Conservation (phyloP, 345 rosid species). For the Excoecaria cochinchinensis region DNA sequence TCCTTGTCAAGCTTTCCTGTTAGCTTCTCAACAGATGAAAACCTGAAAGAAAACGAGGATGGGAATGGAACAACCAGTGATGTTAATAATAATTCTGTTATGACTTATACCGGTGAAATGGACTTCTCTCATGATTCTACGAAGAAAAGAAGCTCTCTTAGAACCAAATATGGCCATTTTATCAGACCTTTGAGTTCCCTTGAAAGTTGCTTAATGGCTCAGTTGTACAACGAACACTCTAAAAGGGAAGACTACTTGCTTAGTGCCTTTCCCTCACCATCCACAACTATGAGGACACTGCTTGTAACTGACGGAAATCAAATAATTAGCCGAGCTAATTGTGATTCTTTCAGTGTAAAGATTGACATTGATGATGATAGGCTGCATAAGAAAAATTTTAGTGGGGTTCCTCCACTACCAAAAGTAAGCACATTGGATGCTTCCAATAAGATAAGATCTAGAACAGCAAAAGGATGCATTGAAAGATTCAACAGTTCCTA, state of each 20-base stretch:
- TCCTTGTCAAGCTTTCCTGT: constrained; percentile 25
- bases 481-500: constrained; percentile 34
- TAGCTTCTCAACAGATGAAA: constrained; percentile 29
- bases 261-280: constrained; percentile 44
- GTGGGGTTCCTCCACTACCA: constrained; percentile 53
- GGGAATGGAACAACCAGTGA: constrained; percentile 18
- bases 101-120: constrained; percentile 20
- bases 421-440: constrained; percentile 32
- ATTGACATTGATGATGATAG: constrained; percentile 14
- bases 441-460: constrained; percentile 38
- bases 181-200: constrained; percentile 56
- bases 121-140: constrained; percentile 25
- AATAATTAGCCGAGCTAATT: constrained; percentile 46
- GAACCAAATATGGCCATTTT: constrained; percentile 32
- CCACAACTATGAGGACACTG: constrained; percentile 47
- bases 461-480: constrained; percentile 26
- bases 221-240: constrained; percentile 46
- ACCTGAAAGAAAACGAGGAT: constrained; percentile 21
- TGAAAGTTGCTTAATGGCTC: constrained; percentile 66
- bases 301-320: constrained; percentile 56
- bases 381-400: constrained; percentile 29
- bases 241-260: constrained; percentile 48
- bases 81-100: constrained; percentile 5
- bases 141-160: constrained; percentile 42
- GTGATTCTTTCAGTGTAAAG: constrained; percentile 23